Evolutionary conservation across 305 asterid species (phyloP), one percentile per base, ranked within the genome.

Genomic region (Andrographis paniculata): DNA sequence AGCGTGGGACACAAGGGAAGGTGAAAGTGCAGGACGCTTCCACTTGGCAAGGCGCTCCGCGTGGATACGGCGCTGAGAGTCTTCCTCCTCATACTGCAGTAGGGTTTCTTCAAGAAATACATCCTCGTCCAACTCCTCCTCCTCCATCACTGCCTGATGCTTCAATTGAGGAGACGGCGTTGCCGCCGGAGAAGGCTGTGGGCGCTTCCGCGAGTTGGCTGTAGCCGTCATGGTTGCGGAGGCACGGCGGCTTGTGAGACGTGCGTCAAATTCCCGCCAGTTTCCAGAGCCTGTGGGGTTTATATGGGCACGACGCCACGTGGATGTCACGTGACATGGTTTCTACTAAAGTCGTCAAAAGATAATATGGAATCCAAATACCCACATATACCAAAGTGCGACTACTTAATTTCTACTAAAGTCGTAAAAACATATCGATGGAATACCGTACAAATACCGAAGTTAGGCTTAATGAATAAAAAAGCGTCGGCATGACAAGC

Each of bases 111-210:
- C 98, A 54, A 82, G 70, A 69, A 80, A 91, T 6, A 86, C 72
- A 51, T 91, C 98, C 66, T 86, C 98, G 56, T 91, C 98, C 3
- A 83, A 48, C 50, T 86, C 95, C 64, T 91, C 98, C 16, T 83
- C 95, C 52, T 82, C 98, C 68, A 63, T 44, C 9, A 63, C 14
- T 4, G 80, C 82, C 20, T 72, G 93, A 12, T 75, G 81, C 62
- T 86, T 91, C 53, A 52, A 23, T 24, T 72, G 82, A 20, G 80
- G 80, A 14, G 72, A 56, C 22, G 71, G 72, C 40, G 80, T 58
- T 22, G 75, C 56, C 27, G 71, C 45, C 12, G 75, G 42, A 10
- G 67, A 52, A 35, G 79, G 65, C 55, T 68, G 58, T 46, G 77
- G 69, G 55, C 95, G 82, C 55, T 86, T 85, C 61, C 70, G 65